A percentile compares a stretch with the other conserved stretches of the same genome.
Conservation (phyloP, 371 early-diverging fungal genomes). For the Apophysomyces elegans region DNA sequence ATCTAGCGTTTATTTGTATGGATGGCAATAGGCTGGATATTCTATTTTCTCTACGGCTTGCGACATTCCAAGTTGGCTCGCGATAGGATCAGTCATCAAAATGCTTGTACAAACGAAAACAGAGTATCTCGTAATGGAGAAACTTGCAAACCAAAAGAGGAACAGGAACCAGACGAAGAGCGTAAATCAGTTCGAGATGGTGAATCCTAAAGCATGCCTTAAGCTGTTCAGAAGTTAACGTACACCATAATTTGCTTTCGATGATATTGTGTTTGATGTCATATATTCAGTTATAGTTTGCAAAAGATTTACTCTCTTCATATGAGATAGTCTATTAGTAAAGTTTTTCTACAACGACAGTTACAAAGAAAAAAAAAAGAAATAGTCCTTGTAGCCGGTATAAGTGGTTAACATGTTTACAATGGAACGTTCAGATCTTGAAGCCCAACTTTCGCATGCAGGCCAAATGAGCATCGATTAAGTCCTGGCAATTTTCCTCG, state of each 20-base stretch:
- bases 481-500: slow-evolving; percentile 84
- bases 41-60: slow-evolving; percentile 73
- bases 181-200: too few species aligned
- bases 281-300: too few species aligned
- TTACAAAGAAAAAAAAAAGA: too few species aligned
- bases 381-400: slow-evolving; percentile 2
- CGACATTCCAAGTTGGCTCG: slow-evolving; percentile 58
- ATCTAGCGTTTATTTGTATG: slow-evolving; percentile 54
- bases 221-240: too few species aligned
- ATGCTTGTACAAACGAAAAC: slow-evolving; percentile 11
- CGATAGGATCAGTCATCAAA: slow-evolving; percentile 39
- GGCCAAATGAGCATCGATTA: slow-evolving; percentile 87
- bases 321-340: too few species aligned
- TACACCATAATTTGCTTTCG: too few species aligned
- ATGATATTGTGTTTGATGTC: too few species aligned
- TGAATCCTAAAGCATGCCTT: too few species aligned
- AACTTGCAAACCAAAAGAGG: not conserved
- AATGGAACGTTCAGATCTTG: slow-evolving; percentile 67
- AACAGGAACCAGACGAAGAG: too few species aligned
- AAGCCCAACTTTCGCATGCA: slow-evolving; percentile 95
- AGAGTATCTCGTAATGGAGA: not conserved
- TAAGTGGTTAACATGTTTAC: not conserved
- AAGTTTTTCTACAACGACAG: too few species aligned
- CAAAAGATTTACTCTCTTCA: too few species aligned
- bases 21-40: slow-evolving; percentile 74